phyloP scores from a whole-genome alignment of 306 rosid genomes.

The Macrotyloma uniflorum region DNA sequence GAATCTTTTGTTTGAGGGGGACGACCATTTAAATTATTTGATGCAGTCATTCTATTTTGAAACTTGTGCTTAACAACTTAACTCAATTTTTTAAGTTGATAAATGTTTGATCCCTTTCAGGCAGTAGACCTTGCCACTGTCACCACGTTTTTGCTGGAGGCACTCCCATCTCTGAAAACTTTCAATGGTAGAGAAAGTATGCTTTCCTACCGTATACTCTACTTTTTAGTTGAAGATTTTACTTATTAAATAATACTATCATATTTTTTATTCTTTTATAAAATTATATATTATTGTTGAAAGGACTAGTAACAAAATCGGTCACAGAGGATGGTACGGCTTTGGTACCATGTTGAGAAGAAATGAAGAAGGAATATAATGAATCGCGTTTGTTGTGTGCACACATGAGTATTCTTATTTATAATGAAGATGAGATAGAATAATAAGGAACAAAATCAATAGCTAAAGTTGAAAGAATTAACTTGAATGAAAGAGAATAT shows the following conservation, averaged over 20 bases:
- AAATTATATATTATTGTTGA: neutral
- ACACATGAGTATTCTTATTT: no score
- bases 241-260: neutral
- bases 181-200: slow-evolving; percentile 59
- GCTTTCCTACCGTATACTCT: slow-evolving; percentile 30
- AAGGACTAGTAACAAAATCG: no score
- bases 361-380: no score
- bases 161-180: slow-evolving; percentile 73
- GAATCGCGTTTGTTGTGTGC: no score
- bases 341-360: no score
- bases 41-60: neutral
- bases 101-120: slow-evolving; percentile 49
- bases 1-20: neutral
- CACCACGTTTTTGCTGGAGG: slow-evolving; percentile 73
- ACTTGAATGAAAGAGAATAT: no score
- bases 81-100: slow-evolving; percentile 28
- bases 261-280: neutral
- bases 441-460: no score
- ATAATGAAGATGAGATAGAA: no score
- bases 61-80: neutral
- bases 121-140: slow-evolving; percentile 86
- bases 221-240: neutral
- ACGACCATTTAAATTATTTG: neutral
- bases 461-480: no score
- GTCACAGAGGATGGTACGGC: no score